These are phyloP conservation scores for Cotoneaster glaucophyllus DNA, from an alignment of 306 rosid species.

Conservation along the genomic window DNA sequence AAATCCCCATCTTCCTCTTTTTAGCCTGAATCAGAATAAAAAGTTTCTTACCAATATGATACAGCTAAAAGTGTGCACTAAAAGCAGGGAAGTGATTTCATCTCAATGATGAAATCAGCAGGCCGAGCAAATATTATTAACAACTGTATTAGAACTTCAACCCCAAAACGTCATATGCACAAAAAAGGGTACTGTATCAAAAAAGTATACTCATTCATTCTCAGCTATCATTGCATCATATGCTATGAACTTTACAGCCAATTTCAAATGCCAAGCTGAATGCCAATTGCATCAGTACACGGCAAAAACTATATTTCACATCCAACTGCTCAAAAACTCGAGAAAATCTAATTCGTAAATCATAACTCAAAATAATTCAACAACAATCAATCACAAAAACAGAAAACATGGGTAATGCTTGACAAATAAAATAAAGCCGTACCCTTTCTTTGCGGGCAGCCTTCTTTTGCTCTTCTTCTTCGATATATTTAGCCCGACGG, in stretches of 20 bases:
- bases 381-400: neutral
- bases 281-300: neutral
- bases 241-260: neutral
- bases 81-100: neutral
- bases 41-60: neutral
- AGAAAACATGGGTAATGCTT: neutral
- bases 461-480: constrained; percentile 80
- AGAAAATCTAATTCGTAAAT: neutral
- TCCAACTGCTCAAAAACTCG: neutral
- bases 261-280: neutral
- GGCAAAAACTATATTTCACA: too few species aligned
- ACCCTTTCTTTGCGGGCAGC: constrained; percentile 95
- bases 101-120: neutral
- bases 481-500: constrained; percentile 60
- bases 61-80: neutral
- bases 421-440: neutral
- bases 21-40: constrained; percentile 49
- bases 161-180: too few species aligned
- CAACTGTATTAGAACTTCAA: neutral
- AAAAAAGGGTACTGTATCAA: neutral
- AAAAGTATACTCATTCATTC: neutral
- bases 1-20: constrained; percentile 79
- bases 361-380: neutral
- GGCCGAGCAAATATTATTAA: neutral
- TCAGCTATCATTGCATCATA: neutral